phyloP scores from a whole-genome alignment of 1,284 basidiomycete genomes.

The Coniferiporia sulphurascens region DNA sequence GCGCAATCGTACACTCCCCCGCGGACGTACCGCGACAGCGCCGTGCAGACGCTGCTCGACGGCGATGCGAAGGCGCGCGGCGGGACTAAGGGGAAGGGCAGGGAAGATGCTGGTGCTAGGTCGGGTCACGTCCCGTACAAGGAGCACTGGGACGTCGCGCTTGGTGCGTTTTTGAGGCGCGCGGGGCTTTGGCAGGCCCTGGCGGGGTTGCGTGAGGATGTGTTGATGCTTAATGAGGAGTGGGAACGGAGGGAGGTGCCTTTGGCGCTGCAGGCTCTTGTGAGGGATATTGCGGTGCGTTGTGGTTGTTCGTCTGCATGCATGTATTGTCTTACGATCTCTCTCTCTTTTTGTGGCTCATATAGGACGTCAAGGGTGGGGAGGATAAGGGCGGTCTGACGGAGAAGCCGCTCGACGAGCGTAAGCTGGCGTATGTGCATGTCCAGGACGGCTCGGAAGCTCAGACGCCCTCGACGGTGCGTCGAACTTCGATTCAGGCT shows the following conservation, averaged over 20 bases:
- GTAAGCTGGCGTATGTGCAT: constrained; percentile 59
- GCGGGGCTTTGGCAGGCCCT: constrained; percentile 58
- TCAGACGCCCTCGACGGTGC: constrained; percentile 52
- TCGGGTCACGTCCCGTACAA: neutral
- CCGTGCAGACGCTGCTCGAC: constrained; percentile 1
- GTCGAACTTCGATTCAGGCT: neutral
- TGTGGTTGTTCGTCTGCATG: neutral
- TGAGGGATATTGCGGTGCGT: constrained; percentile 49
- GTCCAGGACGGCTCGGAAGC: constrained; percentile 39
- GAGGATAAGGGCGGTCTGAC: constrained; percentile 18
- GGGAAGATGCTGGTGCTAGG: neutral
- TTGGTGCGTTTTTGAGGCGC: constrained; percentile 49
- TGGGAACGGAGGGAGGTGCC: constrained; percentile 58
- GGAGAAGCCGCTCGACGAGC: constrained; percentile 46
- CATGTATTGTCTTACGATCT: neutral
- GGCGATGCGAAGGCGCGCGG: neutral
- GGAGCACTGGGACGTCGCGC: constrained; percentile 56
- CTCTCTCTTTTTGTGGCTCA: neutral
- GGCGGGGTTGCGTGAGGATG: constrained; percentile 62
- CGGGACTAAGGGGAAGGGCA: neutral
- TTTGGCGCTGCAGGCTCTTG: constrained; percentile 47
- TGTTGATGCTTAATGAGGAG: constrained; percentile 61
- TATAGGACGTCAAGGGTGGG: constrained; percentile 16
- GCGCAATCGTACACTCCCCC: constrained; percentile 10
- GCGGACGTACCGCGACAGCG: constrained; percentile 6